Conservation (phyloP, 768 basidiomycete genomes). For the Hemileccinum impolitum region DNA sequence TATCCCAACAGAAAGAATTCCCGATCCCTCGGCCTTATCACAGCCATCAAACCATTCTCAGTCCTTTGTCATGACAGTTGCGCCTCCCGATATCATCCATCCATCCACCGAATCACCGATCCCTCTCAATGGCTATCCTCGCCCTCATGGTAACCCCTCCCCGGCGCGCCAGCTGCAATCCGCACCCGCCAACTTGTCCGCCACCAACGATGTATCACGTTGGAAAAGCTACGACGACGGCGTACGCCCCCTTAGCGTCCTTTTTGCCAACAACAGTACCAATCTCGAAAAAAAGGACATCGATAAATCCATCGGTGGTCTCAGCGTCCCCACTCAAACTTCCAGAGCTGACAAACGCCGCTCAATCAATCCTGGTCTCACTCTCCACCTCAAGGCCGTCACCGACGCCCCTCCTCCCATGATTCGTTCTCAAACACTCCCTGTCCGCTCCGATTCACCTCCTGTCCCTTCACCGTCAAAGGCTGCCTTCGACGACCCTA, state of each 20-base stretch:
- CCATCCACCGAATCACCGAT: conserved; percentile 3
- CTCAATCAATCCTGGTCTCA: conserved; percentile 53
- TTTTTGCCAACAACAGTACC: conserved; percentile 27
- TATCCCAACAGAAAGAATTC: conserved; percentile 16
- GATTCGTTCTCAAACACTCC: conserved; percentile 30
- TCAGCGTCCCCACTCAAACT: conserved; percentile 28
- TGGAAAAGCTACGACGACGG: conserved; percentile 46
- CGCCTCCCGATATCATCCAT: conserved; percentile 32
- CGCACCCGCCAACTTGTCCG: conserved; percentile 11
- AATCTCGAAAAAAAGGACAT: too few species aligned
- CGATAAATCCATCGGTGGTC: conserved; percentile 7
- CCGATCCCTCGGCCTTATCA: conserved; percentile 10
- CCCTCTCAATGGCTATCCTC: conserved; percentile 3
- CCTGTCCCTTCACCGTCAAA: conserved; percentile 14
- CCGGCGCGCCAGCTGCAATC: conserved; percentile 9
- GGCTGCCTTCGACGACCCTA: conserved; percentile 10
- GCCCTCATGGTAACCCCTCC: neutral
- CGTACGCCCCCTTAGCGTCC: conserved; percentile 37
- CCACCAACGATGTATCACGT: conserved; percentile 9
- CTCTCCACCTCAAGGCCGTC: conserved; percentile 28
- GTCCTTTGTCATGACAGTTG: conserved; percentile 42
- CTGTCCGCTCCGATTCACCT: conserved; percentile 25
- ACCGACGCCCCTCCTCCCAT: conserved; percentile 22
- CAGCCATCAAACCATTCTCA: conserved; percentile 31
- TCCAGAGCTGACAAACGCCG: conserved; percentile 44